phyloP scores from a whole-genome alignment of 257 asterid species.

The Scutellaria minor region DNA sequence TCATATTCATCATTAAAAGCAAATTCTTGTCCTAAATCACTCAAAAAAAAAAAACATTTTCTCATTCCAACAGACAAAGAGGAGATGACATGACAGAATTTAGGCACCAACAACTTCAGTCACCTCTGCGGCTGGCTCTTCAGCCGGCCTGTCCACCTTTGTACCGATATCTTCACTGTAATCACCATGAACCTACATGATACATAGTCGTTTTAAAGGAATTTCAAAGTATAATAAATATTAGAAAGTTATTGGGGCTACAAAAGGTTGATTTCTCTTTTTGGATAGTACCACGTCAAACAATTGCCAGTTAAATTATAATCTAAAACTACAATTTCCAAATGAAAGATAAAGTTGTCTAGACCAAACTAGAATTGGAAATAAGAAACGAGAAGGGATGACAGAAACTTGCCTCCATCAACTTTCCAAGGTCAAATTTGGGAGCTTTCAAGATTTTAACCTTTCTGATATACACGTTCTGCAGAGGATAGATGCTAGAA shows the following conservation, averaged over 20 bases:
- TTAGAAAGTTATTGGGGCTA: not conserved
- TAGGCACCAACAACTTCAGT: constrained; percentile 74
- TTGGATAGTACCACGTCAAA: not conserved
- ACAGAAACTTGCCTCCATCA: constrained; percentile 55
- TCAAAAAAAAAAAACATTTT: constrained; percentile 23
- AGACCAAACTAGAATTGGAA: not conserved
- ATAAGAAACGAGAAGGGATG: not conserved
- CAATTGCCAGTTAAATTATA: not conserved
- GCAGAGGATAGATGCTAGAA: constrained; percentile 63
- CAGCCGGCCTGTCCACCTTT: constrained; percentile 72
- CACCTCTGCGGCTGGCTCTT: constrained; percentile 60
- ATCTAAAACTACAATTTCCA: not conserved
- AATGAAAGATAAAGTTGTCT: not conserved
- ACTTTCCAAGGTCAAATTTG: constrained; percentile 63
- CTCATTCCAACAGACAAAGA: not conserved
- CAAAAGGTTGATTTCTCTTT: not conserved
- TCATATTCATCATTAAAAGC: not conserved
- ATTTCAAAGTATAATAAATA: not conserved
- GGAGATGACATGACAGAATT: not conserved
- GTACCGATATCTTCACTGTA: constrained; percentile 66
- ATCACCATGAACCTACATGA: constrained; percentile 73
- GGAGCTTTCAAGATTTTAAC: constrained; percentile 76
- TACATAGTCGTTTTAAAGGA: not conserved
- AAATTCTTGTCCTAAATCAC: constrained; percentile 15
- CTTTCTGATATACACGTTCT: constrained; percentile 65